Conservation (phyloP, 2,329 filamentous ascomycete genomes). For the Torrubiellomyces zombiae region DNA sequence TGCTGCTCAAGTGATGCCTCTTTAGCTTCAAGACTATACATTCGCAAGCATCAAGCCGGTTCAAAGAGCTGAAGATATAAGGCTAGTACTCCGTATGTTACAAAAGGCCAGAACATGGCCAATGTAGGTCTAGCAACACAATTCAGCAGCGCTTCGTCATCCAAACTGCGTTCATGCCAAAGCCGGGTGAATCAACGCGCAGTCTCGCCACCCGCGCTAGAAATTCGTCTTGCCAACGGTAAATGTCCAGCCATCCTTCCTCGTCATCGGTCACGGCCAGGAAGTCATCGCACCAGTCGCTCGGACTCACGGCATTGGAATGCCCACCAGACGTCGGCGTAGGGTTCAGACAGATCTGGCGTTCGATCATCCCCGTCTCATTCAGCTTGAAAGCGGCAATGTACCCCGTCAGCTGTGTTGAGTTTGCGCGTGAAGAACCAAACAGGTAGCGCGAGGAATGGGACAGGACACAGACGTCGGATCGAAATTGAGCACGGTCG, state of each 20-base stretch:
- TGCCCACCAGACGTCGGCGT: conserved; percentile 79
- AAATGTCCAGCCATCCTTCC: conserved; percentile 75
- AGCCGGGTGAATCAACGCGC: conserved; percentile 71
- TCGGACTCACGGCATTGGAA: conserved; percentile 74
- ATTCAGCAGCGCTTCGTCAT: too few species aligned
- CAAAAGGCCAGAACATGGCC: neutral
- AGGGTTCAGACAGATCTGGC: conserved; percentile 65
- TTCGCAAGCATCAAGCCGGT: too few species aligned
- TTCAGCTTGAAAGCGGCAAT: conserved; percentile 63
- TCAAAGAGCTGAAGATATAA: too few species aligned
- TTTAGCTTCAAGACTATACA: too few species aligned
- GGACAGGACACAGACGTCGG: conserved; percentile 65
- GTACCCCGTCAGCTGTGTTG: conserved; percentile 61
- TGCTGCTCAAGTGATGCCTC: too few species aligned
- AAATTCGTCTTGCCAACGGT: conserved; percentile 71
- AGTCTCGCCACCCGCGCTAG: conserved; percentile 60
- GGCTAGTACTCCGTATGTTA: too few species aligned
- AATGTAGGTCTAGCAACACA: too few species aligned
- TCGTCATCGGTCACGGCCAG: conserved; percentile 81
- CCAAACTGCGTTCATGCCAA: conserved; percentile 96
- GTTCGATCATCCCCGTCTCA: conserved; percentile 53
- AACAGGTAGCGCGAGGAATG: conserved; percentile 60
- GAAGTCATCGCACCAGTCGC: conserved; percentile 76
- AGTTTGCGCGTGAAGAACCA: conserved; percentile 68
- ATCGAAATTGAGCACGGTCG: conserved; percentile 51